Conservation (phyloP, 768 basidiomycete species). For the Lactifluus pinguis region DNA sequence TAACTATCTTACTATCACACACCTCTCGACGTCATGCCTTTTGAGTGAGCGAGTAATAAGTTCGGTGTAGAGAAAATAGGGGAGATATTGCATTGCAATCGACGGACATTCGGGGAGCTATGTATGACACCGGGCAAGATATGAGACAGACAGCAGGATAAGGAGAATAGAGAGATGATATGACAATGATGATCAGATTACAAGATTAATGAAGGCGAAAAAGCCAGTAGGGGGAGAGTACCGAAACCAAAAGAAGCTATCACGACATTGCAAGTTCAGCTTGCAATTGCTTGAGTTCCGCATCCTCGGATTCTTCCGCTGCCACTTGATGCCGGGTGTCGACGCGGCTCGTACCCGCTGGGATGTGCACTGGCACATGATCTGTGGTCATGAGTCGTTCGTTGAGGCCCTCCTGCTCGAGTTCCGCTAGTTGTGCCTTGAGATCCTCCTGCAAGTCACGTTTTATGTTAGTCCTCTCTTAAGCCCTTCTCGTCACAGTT, state of each 20-base stretch:
- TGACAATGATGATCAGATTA: conserved; percentile 16
- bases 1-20: conserved; percentile 2
- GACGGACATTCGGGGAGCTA: conserved; percentile 3
- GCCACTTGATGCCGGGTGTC: conserved; percentile 33
- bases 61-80: neutral
- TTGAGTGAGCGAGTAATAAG: neutral
- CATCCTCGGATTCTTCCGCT: conserved; percentile 87
- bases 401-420: conserved; percentile 86
- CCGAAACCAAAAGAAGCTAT: neutral
- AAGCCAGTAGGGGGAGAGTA: neutral
- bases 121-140: conserved; percentile 10
- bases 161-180: conserved; percentile 10
- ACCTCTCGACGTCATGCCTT: neutral
- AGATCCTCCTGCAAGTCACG: conserved; percentile 57
- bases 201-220: conserved; percentile 9
- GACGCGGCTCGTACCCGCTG: conserved; percentile 41
- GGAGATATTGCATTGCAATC: conserved; percentile 5
- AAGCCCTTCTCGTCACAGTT: neutral
- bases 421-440: conserved; percentile 66
- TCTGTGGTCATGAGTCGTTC: conserved; percentile 80
- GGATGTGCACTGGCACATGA: conserved; percentile 79
- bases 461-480: neutral
- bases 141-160: conserved; percentile 3
- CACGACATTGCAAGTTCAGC: conserved; percentile 73
- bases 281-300: conserved; percentile 81